Percentiles rank a stretch among this genome's conserved stretches.
Conservation (phyloP, 83 land plant genomes). For the Picea abies region DNA sequence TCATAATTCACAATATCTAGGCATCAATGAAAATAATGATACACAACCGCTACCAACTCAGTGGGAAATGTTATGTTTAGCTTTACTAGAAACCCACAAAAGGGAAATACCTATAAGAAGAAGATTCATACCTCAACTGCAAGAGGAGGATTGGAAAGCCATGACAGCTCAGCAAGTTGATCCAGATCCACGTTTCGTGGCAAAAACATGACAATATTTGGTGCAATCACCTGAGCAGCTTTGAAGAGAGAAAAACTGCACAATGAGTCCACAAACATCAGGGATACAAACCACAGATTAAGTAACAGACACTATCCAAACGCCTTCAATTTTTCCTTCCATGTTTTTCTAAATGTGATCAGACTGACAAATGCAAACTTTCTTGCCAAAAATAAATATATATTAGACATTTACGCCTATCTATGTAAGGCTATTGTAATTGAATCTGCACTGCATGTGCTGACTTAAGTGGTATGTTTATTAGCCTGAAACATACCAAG, state of each 20-base stretch:
- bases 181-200: constrained; percentile 91
- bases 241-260: constrained; percentile 72
- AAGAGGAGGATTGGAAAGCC: constrained; percentile 71
- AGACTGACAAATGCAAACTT: neutral
- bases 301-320: too few species aligned
- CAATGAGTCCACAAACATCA: neutral
- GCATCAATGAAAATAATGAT: neutral
- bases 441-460: neutral
- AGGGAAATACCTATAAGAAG: neutral
- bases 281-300: neutral
- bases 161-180: constrained; percentile 78
- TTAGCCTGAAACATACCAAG: neutral
- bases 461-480: neutral
- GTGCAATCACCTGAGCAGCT: constrained; percentile 66
- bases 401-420: neutral
- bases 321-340: neutral
- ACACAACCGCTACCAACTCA: neutral
- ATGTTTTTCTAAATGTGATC: neutral
- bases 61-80: too few species aligned
- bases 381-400: neutral
- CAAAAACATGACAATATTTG: constrained; percentile 76
- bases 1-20: neutral
- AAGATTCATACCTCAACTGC: constrained; percentile 64
- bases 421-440: neutral
- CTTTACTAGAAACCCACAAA: neutral